These are phyloP conservation scores for Aureococcus anophagefferens DNA, from an alignment of 108 stramenopile species.

Conservation along the genomic window DNA sequence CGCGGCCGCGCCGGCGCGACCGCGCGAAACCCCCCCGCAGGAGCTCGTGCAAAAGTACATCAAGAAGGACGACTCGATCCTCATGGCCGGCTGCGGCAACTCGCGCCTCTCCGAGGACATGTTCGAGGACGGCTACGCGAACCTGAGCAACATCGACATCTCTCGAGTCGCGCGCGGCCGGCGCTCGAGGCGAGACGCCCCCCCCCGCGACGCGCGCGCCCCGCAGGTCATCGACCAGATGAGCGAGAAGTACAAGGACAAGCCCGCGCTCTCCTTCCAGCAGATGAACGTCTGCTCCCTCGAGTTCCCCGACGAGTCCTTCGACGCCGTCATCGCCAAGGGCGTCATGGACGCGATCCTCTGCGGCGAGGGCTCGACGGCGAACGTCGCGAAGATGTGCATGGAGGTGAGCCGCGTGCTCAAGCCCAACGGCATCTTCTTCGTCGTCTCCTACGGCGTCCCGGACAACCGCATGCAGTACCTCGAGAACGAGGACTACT, in stretches of 20 bases:
- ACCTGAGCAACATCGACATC: constrained; percentile 51
- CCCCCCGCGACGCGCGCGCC: no score
- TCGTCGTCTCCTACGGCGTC: constrained; percentile 55
- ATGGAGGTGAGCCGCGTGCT: constrained; percentile 50
- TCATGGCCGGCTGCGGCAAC: constrained; percentile 52
- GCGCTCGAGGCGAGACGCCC: no score
- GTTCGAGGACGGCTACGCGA: constrained; percentile 42
- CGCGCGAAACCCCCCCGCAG: constrained; percentile 30
- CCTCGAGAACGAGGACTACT: constrained; percentile 57
- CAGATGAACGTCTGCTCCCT: constrained; percentile 28
- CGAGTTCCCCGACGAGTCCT: constrained; percentile 54
- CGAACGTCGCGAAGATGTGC: constrained; percentile 60
- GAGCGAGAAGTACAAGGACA: constrained; percentile 50
- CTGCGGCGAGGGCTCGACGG: constrained; percentile 59
- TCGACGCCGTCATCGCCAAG: constrained; percentile 56
- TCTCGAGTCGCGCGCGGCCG: no score
- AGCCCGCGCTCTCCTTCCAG: constrained; percentile 47
- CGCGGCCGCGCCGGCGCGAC: constrained; percentile 12
- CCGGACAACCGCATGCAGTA: constrained; percentile 58
- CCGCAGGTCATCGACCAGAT: constrained; percentile 56
- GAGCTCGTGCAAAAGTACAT: constrained; percentile 39
- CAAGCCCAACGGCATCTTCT: constrained; percentile 51
- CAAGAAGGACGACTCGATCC: constrained; percentile 48
- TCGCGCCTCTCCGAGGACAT: constrained; percentile 38
- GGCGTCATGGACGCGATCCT: constrained; percentile 56